Conservation (phyloP, 2,329 filamentous ascomycete species). For the Epichloe coenophiala region DNA sequence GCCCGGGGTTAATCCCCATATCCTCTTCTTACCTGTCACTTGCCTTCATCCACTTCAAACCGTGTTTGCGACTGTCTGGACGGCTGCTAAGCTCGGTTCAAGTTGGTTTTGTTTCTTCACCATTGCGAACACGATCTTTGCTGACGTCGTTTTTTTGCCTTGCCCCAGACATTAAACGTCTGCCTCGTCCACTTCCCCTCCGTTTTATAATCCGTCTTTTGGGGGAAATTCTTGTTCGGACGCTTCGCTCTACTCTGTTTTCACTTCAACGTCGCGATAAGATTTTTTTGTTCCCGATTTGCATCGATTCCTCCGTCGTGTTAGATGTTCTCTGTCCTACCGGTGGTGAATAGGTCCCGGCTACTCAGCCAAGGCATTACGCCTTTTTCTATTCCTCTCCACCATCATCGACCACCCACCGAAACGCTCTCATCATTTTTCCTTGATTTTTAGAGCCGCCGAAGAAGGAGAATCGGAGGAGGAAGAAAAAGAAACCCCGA, state of each 20-base stretch:
- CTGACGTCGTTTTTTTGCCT: not conserved
- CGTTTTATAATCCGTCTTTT: not conserved
- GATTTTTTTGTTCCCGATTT: no score
- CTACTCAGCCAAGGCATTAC: slow-evolving; percentile 1
- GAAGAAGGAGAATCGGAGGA: not conserved
- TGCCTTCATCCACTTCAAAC: not conserved
- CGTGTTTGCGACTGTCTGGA: not conserved
- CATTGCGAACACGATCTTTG: not conserved
- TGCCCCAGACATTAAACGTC: not conserved
- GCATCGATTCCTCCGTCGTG: not conserved
- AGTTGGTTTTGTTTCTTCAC: not conserved
- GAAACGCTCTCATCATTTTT: not conserved
- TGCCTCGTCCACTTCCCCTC: not conserved
- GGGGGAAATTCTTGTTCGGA: no score
- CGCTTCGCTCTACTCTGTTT: no score
- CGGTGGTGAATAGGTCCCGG: not conserved
- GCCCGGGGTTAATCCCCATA: not conserved
- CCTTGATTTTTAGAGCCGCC: not conserved
- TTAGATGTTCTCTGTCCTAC: not conserved
- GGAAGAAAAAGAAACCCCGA: not conserved
- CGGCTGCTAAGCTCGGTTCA: not conserved
- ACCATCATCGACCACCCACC: not conserved
- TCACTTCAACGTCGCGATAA: no score
- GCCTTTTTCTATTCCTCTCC: not conserved
- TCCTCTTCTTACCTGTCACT: not conserved